Base-by-base conservation (phyloP, 2,329 filamentous ascomycete species). In the Piedraia hortae region DNA sequence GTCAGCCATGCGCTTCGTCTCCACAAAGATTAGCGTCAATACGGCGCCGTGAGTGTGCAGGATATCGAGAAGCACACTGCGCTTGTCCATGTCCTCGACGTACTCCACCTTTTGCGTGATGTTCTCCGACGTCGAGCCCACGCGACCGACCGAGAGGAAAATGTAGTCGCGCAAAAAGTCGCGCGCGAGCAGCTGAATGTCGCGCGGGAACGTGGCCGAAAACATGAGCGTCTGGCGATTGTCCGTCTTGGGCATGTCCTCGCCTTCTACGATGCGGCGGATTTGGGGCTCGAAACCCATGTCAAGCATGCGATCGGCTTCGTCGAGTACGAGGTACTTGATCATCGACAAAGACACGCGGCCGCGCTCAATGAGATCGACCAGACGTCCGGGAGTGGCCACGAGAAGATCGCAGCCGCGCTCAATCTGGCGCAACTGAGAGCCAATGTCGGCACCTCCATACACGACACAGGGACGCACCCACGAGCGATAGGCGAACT, bases 211-310 rank as follows among this genome's bases (percentile, higher is more conserved):
- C 29, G 85, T 97, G 47, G 85, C 85, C 18, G 85, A 97, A 50
- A 97, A 97, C 85, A 97, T 97, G 58, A 97, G 82, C 24, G 85
- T 97, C 54, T 97, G 85, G 43, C 85, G 80, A 38, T 61, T 56
- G 34, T 66, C 54, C 28, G 82, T 74, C 23, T 51, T 49, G 26
- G 85, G 85, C 85, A 97, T 97, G 41, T 97, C 85, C 54, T 93
- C 85, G 28, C 78, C 78, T 53, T 93, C 82, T 20, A 97, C 85
- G 41, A 97, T 93, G 40, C 82, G 74, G 42, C 85, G 80, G 45
- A 97, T 97, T 56, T 97, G 85, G 41, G 85, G 85, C 59, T 97
- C 85, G 61, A 97, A 97, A 85, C 85, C 85, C 85, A 97, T 97
- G 62, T 97, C 85, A 61, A 97, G 62, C 85, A 97, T 97, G 48